phyloP scores from a whole-genome alignment of 2,329 filamentous ascomycete species.

The Alternaria conjuncta region DNA sequence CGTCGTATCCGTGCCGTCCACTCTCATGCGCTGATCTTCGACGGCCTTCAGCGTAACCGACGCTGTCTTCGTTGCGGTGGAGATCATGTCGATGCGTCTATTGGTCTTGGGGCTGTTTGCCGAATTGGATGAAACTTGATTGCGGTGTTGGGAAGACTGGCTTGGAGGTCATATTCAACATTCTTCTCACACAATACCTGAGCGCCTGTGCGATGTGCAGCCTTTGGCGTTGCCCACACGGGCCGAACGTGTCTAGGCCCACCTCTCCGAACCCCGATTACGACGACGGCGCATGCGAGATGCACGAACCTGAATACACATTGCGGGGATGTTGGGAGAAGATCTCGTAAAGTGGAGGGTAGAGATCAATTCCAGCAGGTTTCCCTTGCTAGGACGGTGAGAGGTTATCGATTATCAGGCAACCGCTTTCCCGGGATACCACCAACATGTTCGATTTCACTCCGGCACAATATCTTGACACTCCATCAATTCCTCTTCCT shows the following conservation, averaged over 20 bases:
- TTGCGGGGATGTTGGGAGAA: neutral
- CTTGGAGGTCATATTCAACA: neutral
- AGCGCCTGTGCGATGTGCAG: neutral
- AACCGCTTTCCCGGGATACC: neutral
- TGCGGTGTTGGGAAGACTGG: neutral
- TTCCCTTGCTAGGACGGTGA: neutral
- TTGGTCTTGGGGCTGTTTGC: neutral
- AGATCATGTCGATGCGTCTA: slow-evolving; percentile 14
- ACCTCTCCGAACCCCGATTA: neutral
- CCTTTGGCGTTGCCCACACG: neutral
- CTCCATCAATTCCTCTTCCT: neutral
- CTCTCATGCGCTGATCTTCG: slow-evolving; percentile 11
- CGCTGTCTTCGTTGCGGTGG: slow-evolving; percentile 17
- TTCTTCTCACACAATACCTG: neutral
- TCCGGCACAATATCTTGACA: neutral
- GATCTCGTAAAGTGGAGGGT: slow-evolving; percentile 3
- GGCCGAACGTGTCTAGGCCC: neutral
- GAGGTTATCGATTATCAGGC: neutral
- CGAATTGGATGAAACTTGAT: neutral
- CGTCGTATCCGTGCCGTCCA: slow-evolving; percentile 26
- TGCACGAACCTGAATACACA: neutral
- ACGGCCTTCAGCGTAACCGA: slow-evolving; percentile 15
- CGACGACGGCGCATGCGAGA: neutral
- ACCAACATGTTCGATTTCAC: neutral
- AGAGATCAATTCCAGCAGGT: neutral